Conservation (phyloP, 495 filamentous ascomycete species). For the Elasticomyces elasticus region DNA sequence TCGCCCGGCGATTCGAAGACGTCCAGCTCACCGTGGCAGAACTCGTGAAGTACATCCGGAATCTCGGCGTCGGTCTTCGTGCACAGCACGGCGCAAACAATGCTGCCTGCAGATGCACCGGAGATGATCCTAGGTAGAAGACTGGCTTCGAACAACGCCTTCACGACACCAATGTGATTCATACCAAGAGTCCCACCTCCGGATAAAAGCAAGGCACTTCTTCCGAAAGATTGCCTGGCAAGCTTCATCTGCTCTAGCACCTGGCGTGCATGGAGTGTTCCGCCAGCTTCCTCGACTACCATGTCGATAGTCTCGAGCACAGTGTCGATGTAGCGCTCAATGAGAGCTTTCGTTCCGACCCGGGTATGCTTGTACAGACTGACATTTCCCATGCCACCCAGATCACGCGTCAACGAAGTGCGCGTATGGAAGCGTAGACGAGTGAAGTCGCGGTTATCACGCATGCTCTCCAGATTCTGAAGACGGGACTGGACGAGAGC, state of each 20-base stretch:
- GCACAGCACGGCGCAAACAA: conserved; percentile 79
- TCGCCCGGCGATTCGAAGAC: conserved; percentile 70
- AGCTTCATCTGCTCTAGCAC: conserved; percentile 66
- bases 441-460: conserved; percentile 60
- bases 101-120: conserved; percentile 87
- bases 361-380: conserved; percentile 76
- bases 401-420: conserved; percentile 66
- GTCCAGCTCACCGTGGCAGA: conserved; percentile 69
- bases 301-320: conserved; percentile 60
- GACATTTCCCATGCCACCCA: conserved; percentile 78
- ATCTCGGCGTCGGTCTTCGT: conserved; percentile 76
- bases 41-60: conserved; percentile 56
- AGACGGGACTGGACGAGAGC: conserved; percentile 57
- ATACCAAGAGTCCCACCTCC: conserved; percentile 92
- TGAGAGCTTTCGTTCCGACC: conserved; percentile 74
- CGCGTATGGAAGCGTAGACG: conserved; percentile 73
- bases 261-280: conserved; percentile 50
- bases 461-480: conserved; percentile 63
- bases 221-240: conserved; percentile 76
- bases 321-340: conserved; percentile 77
- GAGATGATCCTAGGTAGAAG: conserved; percentile 87
- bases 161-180: conserved; percentile 92
- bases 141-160: conserved; percentile 63
- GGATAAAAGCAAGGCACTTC: conserved; percentile 76
- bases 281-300: conserved; percentile 52